A percentile compares a stretch with the other conserved stretches of the same genome.
Evolutionary conservation across 768 basidiomycete genomes (phyloP).

Genomic region (Lentinula raphanica): DNA sequence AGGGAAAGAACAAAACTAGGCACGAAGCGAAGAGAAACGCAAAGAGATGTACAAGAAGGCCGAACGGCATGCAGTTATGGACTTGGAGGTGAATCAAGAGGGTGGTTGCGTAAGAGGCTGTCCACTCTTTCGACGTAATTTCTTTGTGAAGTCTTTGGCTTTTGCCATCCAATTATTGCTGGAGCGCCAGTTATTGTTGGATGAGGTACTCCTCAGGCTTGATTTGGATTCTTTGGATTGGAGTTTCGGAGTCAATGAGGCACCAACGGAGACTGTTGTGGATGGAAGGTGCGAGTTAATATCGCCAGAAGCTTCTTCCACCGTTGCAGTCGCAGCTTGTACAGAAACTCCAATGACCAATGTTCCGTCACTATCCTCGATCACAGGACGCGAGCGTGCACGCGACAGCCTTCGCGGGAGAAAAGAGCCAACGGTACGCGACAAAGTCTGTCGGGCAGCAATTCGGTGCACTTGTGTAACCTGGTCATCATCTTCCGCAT

Average conservation of each 20-base stretch:
- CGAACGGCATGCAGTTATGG: not conserved
- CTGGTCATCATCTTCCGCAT: conserved; percentile 37
- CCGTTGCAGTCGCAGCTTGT: conserved; percentile 35
- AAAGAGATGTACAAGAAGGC: conserved; percentile 4
- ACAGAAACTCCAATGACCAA: conserved; percentile 45
- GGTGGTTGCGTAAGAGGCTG: conserved; percentile 5
- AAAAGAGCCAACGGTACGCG: conserved; percentile 35
- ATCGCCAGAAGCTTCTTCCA: conserved; percentile 31
- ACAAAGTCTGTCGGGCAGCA: conserved; percentile 35
- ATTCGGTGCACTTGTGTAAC: conserved; percentile 48
- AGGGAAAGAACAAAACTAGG: not conserved
- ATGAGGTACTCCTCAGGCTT: conserved; percentile 16
- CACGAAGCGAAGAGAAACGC: conserved; percentile 1
- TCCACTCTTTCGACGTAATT: conserved; percentile 36
- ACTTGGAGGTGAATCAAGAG: conserved; percentile 3
- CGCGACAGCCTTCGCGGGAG: conserved; percentile 44
- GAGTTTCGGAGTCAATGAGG: conserved; percentile 16
- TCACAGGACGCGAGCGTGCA: conserved; percentile 33
- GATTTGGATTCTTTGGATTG: conserved; percentile 31
- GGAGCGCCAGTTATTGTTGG: conserved; percentile 7
- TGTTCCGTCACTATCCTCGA: conserved; percentile 23
- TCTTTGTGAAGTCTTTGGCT: conserved; percentile 38
- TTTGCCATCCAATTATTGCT: conserved; percentile 25
- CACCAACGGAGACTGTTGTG: conserved; percentile 25
- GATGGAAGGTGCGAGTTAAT: conserved; percentile 31